phyloP scores from a whole-genome alignment of 169 alveolate genomes.

The Babesia ovis region DNA sequence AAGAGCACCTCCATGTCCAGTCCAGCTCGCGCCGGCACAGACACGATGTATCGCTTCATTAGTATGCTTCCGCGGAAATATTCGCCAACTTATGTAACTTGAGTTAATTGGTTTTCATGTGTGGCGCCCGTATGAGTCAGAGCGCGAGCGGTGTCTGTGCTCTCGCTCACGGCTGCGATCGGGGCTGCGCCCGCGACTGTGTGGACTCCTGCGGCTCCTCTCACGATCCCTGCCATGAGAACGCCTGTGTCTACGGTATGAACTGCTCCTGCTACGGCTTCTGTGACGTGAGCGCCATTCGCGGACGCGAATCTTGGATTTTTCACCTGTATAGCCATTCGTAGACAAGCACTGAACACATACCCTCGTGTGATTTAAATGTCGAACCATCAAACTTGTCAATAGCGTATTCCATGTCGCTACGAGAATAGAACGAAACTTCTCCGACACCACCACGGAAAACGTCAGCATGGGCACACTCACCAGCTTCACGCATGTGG shows the following conservation, averaged over 20 bases:
- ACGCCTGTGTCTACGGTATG: constrained; percentile 46
- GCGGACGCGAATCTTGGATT: constrained; percentile 78
- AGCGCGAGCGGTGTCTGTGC: constrained; percentile 24
- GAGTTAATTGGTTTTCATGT: neutral
- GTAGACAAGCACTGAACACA: neutral
- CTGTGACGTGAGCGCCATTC: constrained; percentile 69
- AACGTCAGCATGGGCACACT: constrained; percentile 88
- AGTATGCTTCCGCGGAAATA: neutral
- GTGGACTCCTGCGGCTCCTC: constrained; percentile 55
- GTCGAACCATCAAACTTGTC: constrained; percentile 83
- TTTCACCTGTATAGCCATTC: constrained; percentile 68
- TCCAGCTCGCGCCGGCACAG: constrained; percentile 26
- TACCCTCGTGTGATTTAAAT: constrained; percentile 82
- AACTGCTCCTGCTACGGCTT: constrained; percentile 33
- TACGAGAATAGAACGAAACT: constrained; percentile 79
- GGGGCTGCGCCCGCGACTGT: constrained; percentile 40
- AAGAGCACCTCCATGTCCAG: constrained; percentile 38
- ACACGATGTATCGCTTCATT: neutral
- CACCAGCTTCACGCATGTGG: constrained; percentile 87
- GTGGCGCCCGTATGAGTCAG: constrained; percentile 37
- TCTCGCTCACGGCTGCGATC: constrained; percentile 52
- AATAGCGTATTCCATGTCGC: constrained; percentile 85
- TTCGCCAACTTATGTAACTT: neutral
- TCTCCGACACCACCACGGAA: constrained; percentile 87
- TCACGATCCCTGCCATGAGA: constrained; percentile 38